Evolutionary conservation across 495 filamentous ascomycete genomes (phyloP), one percentile per base, ranked within the genome.

Genomic region (Penicillium bialowiezense): DNA sequence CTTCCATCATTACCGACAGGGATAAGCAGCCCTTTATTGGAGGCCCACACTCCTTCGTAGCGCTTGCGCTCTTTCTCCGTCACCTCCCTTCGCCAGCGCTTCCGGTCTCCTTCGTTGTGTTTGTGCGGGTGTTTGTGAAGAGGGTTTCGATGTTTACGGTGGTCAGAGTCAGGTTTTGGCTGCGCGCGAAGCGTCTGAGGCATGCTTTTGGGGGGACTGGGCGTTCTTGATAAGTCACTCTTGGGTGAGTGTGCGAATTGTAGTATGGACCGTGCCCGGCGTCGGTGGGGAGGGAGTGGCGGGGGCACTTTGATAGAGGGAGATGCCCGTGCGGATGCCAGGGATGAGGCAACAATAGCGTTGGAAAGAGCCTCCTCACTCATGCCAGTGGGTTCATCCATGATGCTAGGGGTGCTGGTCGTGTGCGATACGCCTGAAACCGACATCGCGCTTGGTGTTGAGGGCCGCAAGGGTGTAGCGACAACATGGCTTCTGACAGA

Each of bases 21-120:
- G 40, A 82, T 65, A 20, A 78, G 67, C n/a, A 91, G 46, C 0
- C 91, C 92, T 49, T 82, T 82, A 59, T 98, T 97, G 14, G 90
- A 91, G 19, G 95, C 93, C 90, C 91, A 98, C 3, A 98, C 85
- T 4, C 90, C 95, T 69, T 97, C 93, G 59, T 97, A 97, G n/a
- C 92, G 76, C 57, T 88, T 90, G 31, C 90, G 78, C 59, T 97
- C 89, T 7, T 82, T 69, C 48, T 86, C 80, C 0, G 87, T 88
- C 32, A 97, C 76, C 44, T 82, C 76, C 49, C 88, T 85, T 24
- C 85, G 76, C 89, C 90, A 97, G n/a, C 88, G 79, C 59, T 84
- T 88, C 17, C 90, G 82, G 32, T 88, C 79, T 3, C 91, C 91
- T 65, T 97, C 91, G 58, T 88, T 84, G 62, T 97, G 90, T 54